Percentiles rank a stretch among this genome's conserved stretches.
Evolutionary conservation across 768 basidiomycete genomes (phyloP).

Genomic region (Hygrophorus pudorinus): DNA sequence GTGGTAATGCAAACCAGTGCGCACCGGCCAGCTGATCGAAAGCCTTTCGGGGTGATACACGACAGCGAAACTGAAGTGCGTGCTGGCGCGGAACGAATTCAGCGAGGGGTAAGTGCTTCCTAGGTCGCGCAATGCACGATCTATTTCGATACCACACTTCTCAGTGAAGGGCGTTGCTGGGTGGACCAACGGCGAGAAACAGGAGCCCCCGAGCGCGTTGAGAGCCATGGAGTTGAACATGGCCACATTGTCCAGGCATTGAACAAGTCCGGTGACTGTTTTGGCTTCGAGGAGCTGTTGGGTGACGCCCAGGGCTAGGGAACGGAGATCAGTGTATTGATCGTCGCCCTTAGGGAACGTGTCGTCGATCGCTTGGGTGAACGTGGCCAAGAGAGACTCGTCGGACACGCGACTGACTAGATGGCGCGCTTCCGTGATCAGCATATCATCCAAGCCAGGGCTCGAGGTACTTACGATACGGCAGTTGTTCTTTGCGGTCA

Average conservation of each 20-base stretch:
- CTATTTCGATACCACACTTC: background rate
- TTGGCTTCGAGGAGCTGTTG: background rate
- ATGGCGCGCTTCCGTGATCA: too few species aligned
- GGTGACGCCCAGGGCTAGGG: background rate
- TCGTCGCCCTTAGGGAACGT: background rate
- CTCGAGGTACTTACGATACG: background rate
- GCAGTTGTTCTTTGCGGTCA: background rate
- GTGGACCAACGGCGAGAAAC: background rate
- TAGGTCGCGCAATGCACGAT: too few species aligned
- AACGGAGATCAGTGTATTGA: background rate
- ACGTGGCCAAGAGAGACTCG: background rate
- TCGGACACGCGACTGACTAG: background rate
- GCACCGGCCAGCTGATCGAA: background rate
- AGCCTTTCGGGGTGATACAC: background rate
- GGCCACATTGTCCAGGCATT: background rate
- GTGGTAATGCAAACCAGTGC: background rate
- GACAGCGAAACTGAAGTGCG: background rate
- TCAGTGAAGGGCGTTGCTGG: background rate
- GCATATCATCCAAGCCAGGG: too few species aligned
- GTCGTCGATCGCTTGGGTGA: background rate
- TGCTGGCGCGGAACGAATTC: background rate
- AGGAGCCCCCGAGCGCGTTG: background rate
- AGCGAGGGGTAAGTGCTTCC: background rate
- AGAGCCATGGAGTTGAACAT: background rate
- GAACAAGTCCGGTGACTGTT: background rate